Evolutionary conservation across 495 filamentous ascomycete genomes (phyloP), one percentile per base, ranked within the genome.

Genomic region (Penicillium diatomitis): DNA sequence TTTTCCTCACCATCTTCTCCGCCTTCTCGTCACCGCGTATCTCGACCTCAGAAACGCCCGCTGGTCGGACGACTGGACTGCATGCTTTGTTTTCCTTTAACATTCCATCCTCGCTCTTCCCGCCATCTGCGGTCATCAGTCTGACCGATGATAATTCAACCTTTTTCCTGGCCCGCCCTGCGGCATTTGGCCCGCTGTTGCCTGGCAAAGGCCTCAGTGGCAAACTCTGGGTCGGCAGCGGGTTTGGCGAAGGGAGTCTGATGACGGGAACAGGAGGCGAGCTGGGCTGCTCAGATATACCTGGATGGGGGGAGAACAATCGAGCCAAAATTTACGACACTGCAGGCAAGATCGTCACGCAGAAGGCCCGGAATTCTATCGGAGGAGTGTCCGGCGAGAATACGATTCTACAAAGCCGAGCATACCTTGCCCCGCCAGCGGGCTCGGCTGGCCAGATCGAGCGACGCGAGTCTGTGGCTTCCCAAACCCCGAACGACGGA

Each of bases 91-190:
- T 82, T 64, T 80, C 78, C 50, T 83, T 84, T 65, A 79, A 80
- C 46, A 76, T 82, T 12, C 80, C 83, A 4, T 75, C 79, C 38
- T 86, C 88, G 6, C 80, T 98, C 6, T 98, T 98, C 62, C 90
- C 94, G 8, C 88, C 89, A 4, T 94, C 87, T 49, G 94, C 92
- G 31, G 85, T 94, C 50, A 96, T 98, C 62, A 95, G 87, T 55
- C 82, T 98, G 38, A 95, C 88, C 51, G 90, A 98, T 68, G 92
- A 98, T 64, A 97, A 97, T 62, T 95, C 88, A 37, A 98, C 92
- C 4, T 95, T 91, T 55, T 98, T 98, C 69, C 70, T 94, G 12
- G 89, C 92, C 40, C 77, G 92, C 35, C 94, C 92, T 49, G 92
- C 92, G 37, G 90, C 88, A 44, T 98, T 97, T 66, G 92, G 92